phyloP scores from a whole-genome alignment of 371 early-diverging fungal species.

The Apophysomyces elegans region DNA sequence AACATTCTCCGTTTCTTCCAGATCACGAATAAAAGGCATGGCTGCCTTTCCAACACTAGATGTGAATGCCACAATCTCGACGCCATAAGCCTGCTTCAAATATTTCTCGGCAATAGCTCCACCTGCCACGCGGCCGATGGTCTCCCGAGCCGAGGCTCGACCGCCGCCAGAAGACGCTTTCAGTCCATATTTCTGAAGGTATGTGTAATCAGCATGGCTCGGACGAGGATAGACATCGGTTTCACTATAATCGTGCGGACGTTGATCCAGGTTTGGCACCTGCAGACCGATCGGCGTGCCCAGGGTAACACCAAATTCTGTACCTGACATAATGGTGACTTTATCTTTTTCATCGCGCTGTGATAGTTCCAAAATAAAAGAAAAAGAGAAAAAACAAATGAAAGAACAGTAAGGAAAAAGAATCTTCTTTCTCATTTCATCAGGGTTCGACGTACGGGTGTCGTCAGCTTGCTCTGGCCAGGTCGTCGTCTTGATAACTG shows the following conservation, averaged over 20 bases:
- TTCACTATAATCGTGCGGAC: conserved; percentile 95
- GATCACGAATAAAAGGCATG: conserved; percentile 71
- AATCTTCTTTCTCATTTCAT: conserved; percentile 5
- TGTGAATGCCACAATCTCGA: conserved; percentile 96
- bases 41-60: conserved; percentile 84
- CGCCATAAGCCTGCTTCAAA: conserved; percentile 73
- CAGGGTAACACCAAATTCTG: conserved; percentile 91
- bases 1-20: conserved; percentile 49
- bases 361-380: background rate
- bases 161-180: conserved; percentile 97
- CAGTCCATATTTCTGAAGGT: conserved; percentile 93
- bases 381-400: background rate
- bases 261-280: conserved; percentile 94
- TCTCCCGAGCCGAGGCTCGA: conserved; percentile 94
- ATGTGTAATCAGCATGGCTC: conserved; percentile 97
- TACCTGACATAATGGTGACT: conserved; percentile 92
- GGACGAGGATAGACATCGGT: conserved; percentile 93
- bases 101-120: conserved; percentile 97
- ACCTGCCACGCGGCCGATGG: conserved; percentile 96
- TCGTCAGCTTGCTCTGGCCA: conserved; percentile 94
- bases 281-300: conserved; percentile 95
- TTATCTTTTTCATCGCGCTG: conserved; percentile 91
- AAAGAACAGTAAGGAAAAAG: conserved; percentile 2
- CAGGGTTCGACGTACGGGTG: conserved; percentile 73
- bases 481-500: conserved; percentile 93